Percentiles rank a stretch among this genome's conserved stretches.
phyloP scores from a whole-genome alignment of 768 basidiomycete species.

The Mycena pura region DNA sequence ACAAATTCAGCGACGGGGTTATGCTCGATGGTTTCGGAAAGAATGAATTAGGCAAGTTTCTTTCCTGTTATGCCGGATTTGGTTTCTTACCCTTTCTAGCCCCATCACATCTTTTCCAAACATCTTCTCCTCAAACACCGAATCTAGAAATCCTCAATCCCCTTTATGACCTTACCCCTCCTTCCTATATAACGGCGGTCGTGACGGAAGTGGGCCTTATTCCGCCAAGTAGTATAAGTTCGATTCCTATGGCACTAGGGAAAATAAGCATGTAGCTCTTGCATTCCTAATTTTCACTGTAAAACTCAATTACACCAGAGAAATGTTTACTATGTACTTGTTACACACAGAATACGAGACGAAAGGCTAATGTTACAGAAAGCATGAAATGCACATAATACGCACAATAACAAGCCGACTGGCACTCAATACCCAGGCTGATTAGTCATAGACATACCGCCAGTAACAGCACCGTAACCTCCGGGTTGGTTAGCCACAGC shows the following conservation, averaged over 20 bases:
- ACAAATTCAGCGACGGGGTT: constrained; percentile 95
- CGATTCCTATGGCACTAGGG: constrained; percentile 77
- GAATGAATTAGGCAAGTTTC: constrained; percentile 85
- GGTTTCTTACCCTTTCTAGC: constrained; percentile 33
- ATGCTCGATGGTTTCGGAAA: constrained; percentile 94
- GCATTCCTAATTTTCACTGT: no score
- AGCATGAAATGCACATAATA: no score
- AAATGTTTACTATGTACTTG: no score
- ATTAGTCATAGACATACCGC: no score
- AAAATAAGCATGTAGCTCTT: constrained; percentile 50
- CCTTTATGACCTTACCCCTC: constrained; percentile 93
- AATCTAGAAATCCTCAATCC: constrained; percentile 85
- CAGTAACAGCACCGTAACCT: no score
- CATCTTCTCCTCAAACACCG: constrained; percentile 43
- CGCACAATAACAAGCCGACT: no score
- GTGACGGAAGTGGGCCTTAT: constrained; percentile 97
- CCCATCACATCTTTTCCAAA: constrained; percentile 42
- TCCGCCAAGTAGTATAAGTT: constrained; percentile 89
- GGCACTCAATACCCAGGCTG: no score
- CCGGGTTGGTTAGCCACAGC: no score
- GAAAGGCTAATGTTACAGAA: constrained; percentile 10
- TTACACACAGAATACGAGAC: no score
- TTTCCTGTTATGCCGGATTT: neutral
- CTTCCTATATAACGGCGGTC: constrained; percentile 91
- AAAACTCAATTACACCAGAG: no score